Evolutionary conservation across 805 yeast species (phyloP).

Genomic region (Metschnikowia similis): DNA sequence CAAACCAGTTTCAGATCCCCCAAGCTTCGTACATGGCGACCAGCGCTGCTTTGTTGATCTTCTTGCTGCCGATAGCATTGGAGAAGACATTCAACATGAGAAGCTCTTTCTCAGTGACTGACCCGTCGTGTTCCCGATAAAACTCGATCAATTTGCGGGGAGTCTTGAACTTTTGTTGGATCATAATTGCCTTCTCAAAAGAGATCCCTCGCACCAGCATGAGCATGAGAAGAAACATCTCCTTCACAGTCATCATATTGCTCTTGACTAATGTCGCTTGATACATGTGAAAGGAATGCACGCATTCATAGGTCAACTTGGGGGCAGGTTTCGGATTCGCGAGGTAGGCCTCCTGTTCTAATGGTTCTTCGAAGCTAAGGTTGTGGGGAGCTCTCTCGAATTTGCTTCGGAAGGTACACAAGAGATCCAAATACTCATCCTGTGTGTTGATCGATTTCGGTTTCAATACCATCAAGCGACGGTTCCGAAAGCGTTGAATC

Average conservation of each 20-base stretch:
- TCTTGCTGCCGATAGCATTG: slow-evolving; percentile 47
- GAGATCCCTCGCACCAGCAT: slow-evolving; percentile 80
- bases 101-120: slow-evolving; percentile 21
- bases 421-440: slow-evolving; percentile 41
- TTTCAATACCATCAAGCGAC: slow-evolving; percentile 44
- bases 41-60: slow-evolving; percentile 49
- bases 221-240: slow-evolving; percentile 69
- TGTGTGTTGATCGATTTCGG: slow-evolving; percentile 50
- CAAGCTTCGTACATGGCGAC: slow-evolving; percentile 52
- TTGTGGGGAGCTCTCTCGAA: slow-evolving; percentile 31
- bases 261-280: slow-evolving; percentile 68
- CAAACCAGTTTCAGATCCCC: slow-evolving; percentile 33
- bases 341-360: background rate
- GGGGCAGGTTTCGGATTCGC: background rate
- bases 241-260: slow-evolving; percentile 65
- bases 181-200: slow-evolving; percentile 74
- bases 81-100: slow-evolving; percentile 27
- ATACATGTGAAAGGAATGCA: slow-evolving; percentile 40
- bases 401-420: slow-evolving; percentile 41
- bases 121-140: slow-evolving; percentile 28
- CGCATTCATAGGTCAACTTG: slow-evolving; percentile 31
- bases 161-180: slow-evolving; percentile 69
- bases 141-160: slow-evolving; percentile 57
- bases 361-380: background rate
- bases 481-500: slow-evolving; percentile 31